Percentiles rank a stretch among this genome's conserved stretches.
These are phyloP conservation scores for Cornus florida DNA, from an alignment of 148 eudicot species.

Conservation along the genomic window DNA sequence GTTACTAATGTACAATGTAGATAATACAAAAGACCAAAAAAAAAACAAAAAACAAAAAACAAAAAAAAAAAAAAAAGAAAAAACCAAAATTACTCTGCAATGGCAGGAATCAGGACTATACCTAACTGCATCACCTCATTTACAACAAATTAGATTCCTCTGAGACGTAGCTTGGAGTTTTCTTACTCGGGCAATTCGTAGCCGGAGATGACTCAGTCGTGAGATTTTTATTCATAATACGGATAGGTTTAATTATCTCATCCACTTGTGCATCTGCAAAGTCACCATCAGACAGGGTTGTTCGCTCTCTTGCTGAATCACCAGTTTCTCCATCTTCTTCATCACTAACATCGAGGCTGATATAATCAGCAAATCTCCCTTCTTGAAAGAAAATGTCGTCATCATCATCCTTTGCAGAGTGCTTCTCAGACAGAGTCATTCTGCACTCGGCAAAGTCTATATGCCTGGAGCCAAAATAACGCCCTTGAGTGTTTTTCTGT, in stretches of 20 bases:
- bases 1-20: neutral
- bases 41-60: neutral
- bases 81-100: neutral
- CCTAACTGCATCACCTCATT: neutral
- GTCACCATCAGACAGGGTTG: slow-evolving; percentile 15
- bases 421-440: slow-evolving; percentile 27
- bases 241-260: slow-evolving; percentile 48
- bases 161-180: slow-evolving; percentile 18
- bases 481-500: slow-evolving; percentile 55
- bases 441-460: slow-evolving; percentile 25
- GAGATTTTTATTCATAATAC: slow-evolving; percentile 25
- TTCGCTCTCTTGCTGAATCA: slow-evolving; percentile 21
- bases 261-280: slow-evolving; percentile 21
- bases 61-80: too few species aligned
- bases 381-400: slow-evolving; percentile 23
- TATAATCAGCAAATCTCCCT: slow-evolving; percentile 63
- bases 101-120: neutral
- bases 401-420: slow-evolving; percentile 27
- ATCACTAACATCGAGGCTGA: slow-evolving; percentile 53
- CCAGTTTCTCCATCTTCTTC: slow-evolving; percentile 38
- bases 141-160: slow-evolving; percentile 13
- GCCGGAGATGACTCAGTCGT: slow-evolving; percentile 19
- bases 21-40: slow-evolving; percentile 5
- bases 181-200: slow-evolving; percentile 17
- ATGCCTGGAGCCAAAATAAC: slow-evolving; percentile 69